A percentile compares a stretch with the other conserved stretches of the same genome.
These are phyloP conservation scores for Neurospora tetrasperma DNA, from an alignment of 495 filamentous ascomycete genomes.

Conservation along the genomic window DNA sequence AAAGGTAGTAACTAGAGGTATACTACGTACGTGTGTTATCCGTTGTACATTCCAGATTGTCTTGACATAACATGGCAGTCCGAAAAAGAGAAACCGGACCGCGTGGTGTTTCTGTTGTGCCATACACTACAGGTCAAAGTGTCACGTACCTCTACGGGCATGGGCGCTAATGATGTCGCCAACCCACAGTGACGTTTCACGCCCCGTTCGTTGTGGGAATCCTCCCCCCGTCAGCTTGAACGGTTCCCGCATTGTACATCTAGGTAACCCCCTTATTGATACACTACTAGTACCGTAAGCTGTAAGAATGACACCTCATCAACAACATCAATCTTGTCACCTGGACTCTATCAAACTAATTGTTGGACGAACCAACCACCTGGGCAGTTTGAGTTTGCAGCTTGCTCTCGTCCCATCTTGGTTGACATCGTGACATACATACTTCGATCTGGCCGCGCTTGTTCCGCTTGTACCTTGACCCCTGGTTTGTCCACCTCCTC, in stretches of 20 bases:
- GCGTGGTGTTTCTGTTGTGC: neutral
- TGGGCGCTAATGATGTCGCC: neutral
- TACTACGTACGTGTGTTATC: neutral
- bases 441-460: neutral
- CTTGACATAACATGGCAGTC: neutral
- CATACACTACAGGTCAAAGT: neutral
- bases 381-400: neutral
- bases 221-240: neutral
- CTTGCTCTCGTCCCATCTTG: neutral
- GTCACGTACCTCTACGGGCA: neutral
- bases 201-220: neutral
- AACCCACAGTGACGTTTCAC: neutral
- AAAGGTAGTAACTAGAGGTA: neutral
- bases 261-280: neutral
- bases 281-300: neutral
- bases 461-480: neutral
- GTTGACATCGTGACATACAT: neutral
- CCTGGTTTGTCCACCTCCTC: neutral
- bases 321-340: neutral
- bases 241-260: neutral
- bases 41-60: neutral
- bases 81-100: neutral
- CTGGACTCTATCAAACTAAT: neutral
- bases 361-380: neutral
- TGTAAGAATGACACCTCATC: neutral